phyloP scores from a whole-genome alignment of 1,284 basidiomycete species.

The Pterulicium gracile region DNA sequence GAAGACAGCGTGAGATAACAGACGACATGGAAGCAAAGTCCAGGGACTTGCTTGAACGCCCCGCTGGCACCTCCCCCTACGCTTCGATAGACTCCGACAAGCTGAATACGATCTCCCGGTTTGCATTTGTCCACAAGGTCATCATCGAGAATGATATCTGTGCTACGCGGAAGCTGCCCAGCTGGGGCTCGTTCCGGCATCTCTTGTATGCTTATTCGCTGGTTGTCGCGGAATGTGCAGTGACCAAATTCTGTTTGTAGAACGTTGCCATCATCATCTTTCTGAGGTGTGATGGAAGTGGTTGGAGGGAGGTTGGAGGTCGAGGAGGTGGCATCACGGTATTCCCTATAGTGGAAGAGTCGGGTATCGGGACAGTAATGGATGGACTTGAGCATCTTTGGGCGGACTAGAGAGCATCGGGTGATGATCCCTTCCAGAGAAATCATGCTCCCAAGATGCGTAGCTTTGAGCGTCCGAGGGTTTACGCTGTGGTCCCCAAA shows the following conservation, averaged over 20 bases:
- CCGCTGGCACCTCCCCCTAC: conserved; percentile 85
- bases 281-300: conserved; percentile 84
- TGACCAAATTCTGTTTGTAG: conserved; percentile 92
- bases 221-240: conserved; percentile 92
- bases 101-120: conserved; percentile 94
- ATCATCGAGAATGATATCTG: conserved; percentile 94
- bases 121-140: conserved; percentile 97
- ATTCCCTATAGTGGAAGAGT: conserved; percentile 82
- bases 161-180: conserved; percentile 91
- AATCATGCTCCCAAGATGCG: conserved; percentile 93
- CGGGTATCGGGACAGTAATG: conserved; percentile 89
- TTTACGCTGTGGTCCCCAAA: conserved; percentile 99
- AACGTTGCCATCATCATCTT: conserved; percentile 81
- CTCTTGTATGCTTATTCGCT: conserved; percentile 96
- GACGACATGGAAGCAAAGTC: conserved; percentile 10
- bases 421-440: conserved; percentile 98
- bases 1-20: conserved; percentile 8
- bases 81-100: conserved; percentile 93
- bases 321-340: conserved; percentile 87
- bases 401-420: conserved; percentile 93
- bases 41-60: conserved; percentile 68
- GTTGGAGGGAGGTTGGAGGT: conserved; percentile 83
- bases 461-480: conserved; percentile 82
- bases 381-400: conserved; percentile 95
- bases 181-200: conserved; percentile 99